Base-by-base conservation (phyloP, 1,139 yeast species). In the Suhomyces wounanorum region DNA sequence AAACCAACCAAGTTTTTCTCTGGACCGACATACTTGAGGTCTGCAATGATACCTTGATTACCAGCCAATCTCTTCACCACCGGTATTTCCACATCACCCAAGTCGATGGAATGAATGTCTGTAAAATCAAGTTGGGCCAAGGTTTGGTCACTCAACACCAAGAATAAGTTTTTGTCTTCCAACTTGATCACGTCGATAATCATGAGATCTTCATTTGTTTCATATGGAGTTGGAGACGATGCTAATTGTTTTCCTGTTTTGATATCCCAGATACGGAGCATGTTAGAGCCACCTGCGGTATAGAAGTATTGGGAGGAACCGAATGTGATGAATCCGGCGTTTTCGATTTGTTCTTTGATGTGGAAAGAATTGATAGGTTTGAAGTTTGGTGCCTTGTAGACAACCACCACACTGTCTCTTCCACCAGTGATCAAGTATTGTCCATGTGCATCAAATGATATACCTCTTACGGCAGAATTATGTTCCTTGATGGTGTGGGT, bases 41-140 rank as follows among this genome's bases (percentile, higher is more conserved):
- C 99, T 8, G 97, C 96, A 61, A 94, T 85, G 35, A 95, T 95
- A 54, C 97, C 98, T 68, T 94, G 97, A 66, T 92, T 91, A 60
- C 98, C 98, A 1, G 97, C 96, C 57, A 91, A 77, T 43, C 84
- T 76, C 49, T 83, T 75, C 10, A 68, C 58, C 3, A 82, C 64
- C 10, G 79, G 76, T 9, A 88, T 68, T 16, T 63, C 67, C n/a
- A 65, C 55, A 14, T 55, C 59, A 13, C 64, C 53, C 10, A 64
- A 58, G 16, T 66, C 63, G 28, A 48, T 23, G 17, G 31, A 40
- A 10, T 35, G 36, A 37, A 44, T 37, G 8, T 67, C 60, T n/a
- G 55, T 41, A 16, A 77, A 53, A 53, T 81, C 79, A 16, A 85
- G 57, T 59, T 84, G 80, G 36, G 82, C 77, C 26, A 92, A 70